Base-by-base conservation (phyloP, 495 filamentous ascomycete species). In the Platismatia glauca region DNA sequence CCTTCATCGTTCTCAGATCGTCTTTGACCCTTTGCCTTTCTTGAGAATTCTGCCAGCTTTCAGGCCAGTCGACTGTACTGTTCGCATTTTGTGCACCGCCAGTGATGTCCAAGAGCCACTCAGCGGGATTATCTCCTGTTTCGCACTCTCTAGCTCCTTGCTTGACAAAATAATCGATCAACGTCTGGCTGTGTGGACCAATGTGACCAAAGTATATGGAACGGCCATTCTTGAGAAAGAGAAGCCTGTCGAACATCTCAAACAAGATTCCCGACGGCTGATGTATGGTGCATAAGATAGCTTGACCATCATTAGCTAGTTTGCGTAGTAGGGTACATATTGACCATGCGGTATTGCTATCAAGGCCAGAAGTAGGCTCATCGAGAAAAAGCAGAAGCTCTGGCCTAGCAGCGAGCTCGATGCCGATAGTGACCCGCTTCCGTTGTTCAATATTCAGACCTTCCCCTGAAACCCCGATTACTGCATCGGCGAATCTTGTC, bases 301-400 rank as follows among this genome's bases (percentile, higher is more conserved):
- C 85, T 68, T 90, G 87, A 7, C 89, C 85, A 31, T 78, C 77
- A 57, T 83, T 78, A 7, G 86, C 83, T 5, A 89, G 76, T 65
- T 88, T 89, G 4, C 83, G 72, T 37, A 89, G 70, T 67, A 89
- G 86, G 20, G 82, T 75, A 29, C 86, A 77, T 15, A 87, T 86
- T 64, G 84, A 84, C 67, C 79, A 88, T 24, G 86, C 84, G 20
- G 84, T 80, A 46, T 81, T 78, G 1, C 77, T 79, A 62, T 89
- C 86, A 8, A 89, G 80, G 59, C 85, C 86, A 9, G 83, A 88
- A 5, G 89, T 91, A 5, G 89, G 89, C 66, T 91, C 88, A 68
- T 91, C 88, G 37, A 91, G 73, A 71, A 91, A 91, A 12, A 46
- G 43, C 62, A 91, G 71, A 48, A 88, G 78, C 46, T 79, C 84